A percentile compares a stretch with the other conserved stretches of the same genome.
Evolutionary conservation across 371 early-diverging fungal species (phyloP).

Genomic region (Actinomortierella ambigua): DNA sequence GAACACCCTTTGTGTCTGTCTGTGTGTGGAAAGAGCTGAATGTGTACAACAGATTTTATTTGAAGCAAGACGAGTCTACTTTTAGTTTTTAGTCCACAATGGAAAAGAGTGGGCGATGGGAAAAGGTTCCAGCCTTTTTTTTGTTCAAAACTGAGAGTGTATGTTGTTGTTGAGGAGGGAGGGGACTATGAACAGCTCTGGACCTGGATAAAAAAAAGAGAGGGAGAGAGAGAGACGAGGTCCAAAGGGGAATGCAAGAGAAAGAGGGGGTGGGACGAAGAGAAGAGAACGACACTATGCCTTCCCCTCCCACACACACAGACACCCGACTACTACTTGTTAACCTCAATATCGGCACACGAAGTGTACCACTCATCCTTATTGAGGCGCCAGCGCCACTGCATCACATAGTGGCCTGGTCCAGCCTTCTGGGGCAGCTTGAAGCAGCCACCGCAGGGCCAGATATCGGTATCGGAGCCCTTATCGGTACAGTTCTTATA

Average conservation of each 20-base stretch:
- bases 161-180: neutral
- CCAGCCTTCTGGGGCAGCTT: constrained; percentile 13
- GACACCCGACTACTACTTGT: neutral
- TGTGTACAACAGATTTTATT: too few species aligned
- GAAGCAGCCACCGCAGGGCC: constrained; percentile 47
- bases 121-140: too few species aligned
- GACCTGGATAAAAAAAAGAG: neutral
- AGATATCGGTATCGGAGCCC: constrained; percentile 19
- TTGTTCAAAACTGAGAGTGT: too few species aligned
- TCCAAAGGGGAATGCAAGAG: neutral
- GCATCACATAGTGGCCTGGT: constrained; percentile 27
- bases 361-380: constrained; percentile 35
- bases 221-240: constrained; percentile 1
- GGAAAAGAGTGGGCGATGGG: too few species aligned
- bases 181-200: too few species aligned
- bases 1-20: too few species aligned
- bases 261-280: neutral
- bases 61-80: too few species aligned
- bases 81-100: too few species aligned
- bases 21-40: too few species aligned
- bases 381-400: constrained; percentile 46
- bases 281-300: neutral
- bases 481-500: constrained; percentile 41
- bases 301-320: too few species aligned
- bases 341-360: constrained; percentile 35